Evolutionary conservation across 2,329 filamentous ascomycete genomes (phyloP).

Genomic region (Fusarium irregulare): DNA sequence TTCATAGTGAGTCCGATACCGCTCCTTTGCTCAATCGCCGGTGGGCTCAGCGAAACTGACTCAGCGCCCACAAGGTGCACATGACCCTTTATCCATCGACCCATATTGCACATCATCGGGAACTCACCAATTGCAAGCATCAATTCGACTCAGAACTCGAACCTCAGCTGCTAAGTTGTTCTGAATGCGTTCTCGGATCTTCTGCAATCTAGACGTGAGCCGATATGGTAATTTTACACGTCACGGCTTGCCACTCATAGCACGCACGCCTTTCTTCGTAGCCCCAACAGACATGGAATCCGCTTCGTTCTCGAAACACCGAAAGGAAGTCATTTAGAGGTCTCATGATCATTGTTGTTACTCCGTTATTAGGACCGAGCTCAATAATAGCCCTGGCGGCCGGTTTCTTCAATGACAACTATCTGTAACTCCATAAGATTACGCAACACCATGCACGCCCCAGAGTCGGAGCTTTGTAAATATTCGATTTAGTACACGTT

Average conservation of each 20-base stretch:
- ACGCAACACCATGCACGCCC: background rate
- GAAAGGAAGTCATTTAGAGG: constrained; percentile 1
- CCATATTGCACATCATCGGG: constrained; percentile 6
- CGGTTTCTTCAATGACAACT: constrained; percentile 27
- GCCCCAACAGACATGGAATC: constrained; percentile 13
- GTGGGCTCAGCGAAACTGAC: constrained; percentile 21
- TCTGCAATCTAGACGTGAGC: background rate
- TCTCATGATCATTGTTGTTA: constrained; percentile 32
- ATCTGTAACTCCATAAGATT: constrained; percentile 10
- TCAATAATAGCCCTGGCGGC: constrained; percentile 8
- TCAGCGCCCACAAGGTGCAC: constrained; percentile 18
- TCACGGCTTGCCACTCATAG: constrained; percentile 22
- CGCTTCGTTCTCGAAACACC: constrained; percentile 30
- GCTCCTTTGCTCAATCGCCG: constrained; percentile 5
- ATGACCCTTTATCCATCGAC: constrained; percentile 19
- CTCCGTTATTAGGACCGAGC: constrained; percentile 12
- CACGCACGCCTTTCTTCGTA: background rate
- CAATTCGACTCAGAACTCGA: constrained; percentile 3
- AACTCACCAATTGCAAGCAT: constrained; percentile 21
- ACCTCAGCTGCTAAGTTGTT: background rate
- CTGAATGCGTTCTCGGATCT: background rate
- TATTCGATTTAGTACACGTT: background rate
- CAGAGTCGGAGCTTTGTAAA: background rate
- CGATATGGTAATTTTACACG: background rate
- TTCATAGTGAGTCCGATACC: constrained; percentile 31